Evolutionary conservation across 257 asterid species (phyloP).

Genomic region (Leonotis leonurus): DNA sequence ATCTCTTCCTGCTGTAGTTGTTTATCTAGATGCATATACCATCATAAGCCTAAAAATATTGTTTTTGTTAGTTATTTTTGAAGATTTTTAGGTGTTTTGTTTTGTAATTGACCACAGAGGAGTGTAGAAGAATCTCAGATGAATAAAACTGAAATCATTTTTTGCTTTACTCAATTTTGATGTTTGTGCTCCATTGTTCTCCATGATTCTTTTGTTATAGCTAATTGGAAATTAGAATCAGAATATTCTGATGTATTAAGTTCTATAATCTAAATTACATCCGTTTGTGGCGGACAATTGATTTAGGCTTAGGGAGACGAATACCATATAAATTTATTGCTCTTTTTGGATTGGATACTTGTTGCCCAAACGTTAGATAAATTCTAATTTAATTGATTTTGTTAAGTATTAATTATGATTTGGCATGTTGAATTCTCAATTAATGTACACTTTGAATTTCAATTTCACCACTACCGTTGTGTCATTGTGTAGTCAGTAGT

Average conservation of each 20-base stretch:
- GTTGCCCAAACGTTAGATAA: no score
- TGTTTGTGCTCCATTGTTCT: not conserved
- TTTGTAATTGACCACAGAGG: slow-evolving; percentile 25
- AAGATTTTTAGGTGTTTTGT: not conserved
- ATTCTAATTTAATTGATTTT: no score
- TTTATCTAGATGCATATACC: slow-evolving; percentile 17
- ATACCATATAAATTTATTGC: not conserved
- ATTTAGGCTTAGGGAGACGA: no score
- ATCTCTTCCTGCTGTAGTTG: not conserved
- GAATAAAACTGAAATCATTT: slow-evolving; percentile 11
- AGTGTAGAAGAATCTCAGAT: slow-evolving; percentile 13
- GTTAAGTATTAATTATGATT: no score
- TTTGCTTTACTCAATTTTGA: not conserved
- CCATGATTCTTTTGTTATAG: no score
- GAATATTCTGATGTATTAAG: no score
- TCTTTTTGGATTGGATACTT: not conserved
- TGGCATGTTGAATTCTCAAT: no score
- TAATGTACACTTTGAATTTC: no score
- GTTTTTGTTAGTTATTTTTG: not conserved
- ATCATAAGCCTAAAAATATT: not conserved
- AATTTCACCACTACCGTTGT: not conserved
- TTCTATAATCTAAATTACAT: not conserved
- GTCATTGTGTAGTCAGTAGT: not conserved
- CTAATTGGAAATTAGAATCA: no score
- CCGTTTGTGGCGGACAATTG: not conserved